These are phyloP conservation scores for Xanthoconium stramineum DNA, from an alignment of 768 basidiomycete species.

Conservation along the genomic window DNA sequence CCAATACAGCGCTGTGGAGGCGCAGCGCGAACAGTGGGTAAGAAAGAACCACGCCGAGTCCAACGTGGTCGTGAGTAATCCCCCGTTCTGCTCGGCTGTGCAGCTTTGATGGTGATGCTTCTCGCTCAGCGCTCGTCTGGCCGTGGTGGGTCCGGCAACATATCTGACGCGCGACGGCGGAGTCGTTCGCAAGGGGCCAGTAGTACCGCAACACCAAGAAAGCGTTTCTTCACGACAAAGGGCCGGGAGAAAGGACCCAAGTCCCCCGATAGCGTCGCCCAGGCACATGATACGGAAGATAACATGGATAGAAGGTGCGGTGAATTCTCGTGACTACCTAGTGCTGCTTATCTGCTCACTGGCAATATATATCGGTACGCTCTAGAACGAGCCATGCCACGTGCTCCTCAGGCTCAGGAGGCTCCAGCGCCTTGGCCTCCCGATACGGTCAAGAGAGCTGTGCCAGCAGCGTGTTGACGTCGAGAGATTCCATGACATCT, in stretches of 20 bases:
- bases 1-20: constrained; percentile 10
- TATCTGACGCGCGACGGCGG: constrained; percentile 10
- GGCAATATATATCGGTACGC: not conserved
- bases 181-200: constrained; percentile 4
- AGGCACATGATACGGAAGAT: not conserved
- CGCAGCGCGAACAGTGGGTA: constrained; percentile 18
- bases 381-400: constrained; percentile 13
- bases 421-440: not conserved
- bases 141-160: constrained; percentile 28
- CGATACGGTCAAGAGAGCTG: not conserved
- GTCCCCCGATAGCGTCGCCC: not conserved
- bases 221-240: constrained; percentile 14
- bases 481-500: not conserved
- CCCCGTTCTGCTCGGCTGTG: not conserved
- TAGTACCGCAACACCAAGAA: not conserved
- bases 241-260: not conserved
- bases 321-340: not conserved
- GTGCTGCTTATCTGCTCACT: not conserved
- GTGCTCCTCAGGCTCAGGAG: constrained; percentile 12
- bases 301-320: constrained; percentile 6
- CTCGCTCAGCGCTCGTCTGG: constrained; percentile 23
- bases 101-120: not conserved
- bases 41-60: constrained; percentile 15
- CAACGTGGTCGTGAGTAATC: constrained; percentile 15
- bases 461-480: not conserved